Percentiles rank a stretch among this genome's conserved stretches.
Conservation (phyloP, 1,139 yeast genomes). For the Hansenula lynferdii region DNA sequence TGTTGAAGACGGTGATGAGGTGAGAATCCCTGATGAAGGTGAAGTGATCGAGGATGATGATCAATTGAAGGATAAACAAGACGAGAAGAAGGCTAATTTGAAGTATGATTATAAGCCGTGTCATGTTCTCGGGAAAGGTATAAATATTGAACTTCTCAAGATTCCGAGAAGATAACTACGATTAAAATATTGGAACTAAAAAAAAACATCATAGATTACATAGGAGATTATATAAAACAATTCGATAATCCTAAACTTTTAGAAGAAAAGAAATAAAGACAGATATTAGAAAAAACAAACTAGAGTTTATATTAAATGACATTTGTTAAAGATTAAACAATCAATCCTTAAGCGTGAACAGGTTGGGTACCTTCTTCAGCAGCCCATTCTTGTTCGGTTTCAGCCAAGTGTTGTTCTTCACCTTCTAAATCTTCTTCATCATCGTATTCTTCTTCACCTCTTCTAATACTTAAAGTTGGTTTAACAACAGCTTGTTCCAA, state of each 20-base stretch:
- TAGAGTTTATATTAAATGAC: no score
- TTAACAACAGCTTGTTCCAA: conserved; percentile 92
- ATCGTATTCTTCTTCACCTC: conserved; percentile 58
- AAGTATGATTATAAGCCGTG: conserved; percentile 12
- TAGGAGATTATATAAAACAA: neutral
- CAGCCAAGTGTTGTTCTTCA: conserved; percentile 31
- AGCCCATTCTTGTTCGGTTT: conserved; percentile 40
- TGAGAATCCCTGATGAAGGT: conserved; percentile 9
- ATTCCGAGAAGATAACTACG: conserved; percentile 8
- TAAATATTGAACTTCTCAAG: conserved; percentile 12
- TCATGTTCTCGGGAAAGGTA: conserved; percentile 9
- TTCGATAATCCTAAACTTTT: no score
- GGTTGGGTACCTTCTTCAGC: conserved; percentile 31
- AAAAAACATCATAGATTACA: neutral
- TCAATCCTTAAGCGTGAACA: conserved; percentile 17
- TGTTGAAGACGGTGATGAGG: conserved; percentile 4
- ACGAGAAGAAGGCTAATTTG: conserved; percentile 9
- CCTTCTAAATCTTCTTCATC: conserved; percentile 51
- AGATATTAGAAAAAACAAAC: neutral
- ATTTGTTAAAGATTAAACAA: no score
- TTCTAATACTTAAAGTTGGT: conserved; percentile 89
- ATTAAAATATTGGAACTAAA: neutral
- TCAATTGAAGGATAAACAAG: neutral
- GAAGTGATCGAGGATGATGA: conserved; percentile 1
- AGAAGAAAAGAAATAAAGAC: neutral